Percentiles rank a stretch among this genome's conserved stretches.
Conservation (phyloP, 2,329 filamentous ascomycete species). For the Cadophora sp. region DNA sequence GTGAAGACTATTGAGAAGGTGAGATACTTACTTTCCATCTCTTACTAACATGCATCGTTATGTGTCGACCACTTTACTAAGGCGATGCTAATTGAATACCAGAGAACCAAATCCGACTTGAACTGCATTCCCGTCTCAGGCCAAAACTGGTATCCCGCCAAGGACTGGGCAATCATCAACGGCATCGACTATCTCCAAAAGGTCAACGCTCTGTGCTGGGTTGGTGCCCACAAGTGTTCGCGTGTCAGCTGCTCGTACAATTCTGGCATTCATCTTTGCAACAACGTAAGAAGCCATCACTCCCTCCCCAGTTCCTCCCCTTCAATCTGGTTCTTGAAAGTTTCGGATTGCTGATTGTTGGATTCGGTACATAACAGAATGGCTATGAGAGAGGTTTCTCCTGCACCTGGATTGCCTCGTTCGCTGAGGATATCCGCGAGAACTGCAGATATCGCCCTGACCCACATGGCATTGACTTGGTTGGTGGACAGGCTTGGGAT, state of each 20-base stretch:
- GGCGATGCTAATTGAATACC: neutral
- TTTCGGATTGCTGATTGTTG: neutral
- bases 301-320: neutral
- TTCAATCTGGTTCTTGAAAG: neutral
- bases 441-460: neutral
- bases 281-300: neutral
- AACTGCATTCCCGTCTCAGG: neutral
- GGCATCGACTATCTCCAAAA: neutral
- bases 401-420: neutral
- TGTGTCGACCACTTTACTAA: too few relatives aligned
- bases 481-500: slow-evolving; percentile 8
- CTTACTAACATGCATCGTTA: too few relatives aligned
- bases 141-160: slow-evolving; percentile 3
- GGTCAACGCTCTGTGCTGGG: neutral
- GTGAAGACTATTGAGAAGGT: neutral
- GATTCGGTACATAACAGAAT: neutral
- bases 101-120: neutral
- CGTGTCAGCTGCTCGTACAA: neutral
- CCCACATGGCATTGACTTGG: neutral
- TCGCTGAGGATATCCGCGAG: neutral
- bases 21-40: neutral
- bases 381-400: neutral
- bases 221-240: neutral
- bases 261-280: neutral
- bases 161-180: neutral